phyloP scores from a whole-genome alignment of 208 protist genomes.

The Leishmania mexicana region DNA sequence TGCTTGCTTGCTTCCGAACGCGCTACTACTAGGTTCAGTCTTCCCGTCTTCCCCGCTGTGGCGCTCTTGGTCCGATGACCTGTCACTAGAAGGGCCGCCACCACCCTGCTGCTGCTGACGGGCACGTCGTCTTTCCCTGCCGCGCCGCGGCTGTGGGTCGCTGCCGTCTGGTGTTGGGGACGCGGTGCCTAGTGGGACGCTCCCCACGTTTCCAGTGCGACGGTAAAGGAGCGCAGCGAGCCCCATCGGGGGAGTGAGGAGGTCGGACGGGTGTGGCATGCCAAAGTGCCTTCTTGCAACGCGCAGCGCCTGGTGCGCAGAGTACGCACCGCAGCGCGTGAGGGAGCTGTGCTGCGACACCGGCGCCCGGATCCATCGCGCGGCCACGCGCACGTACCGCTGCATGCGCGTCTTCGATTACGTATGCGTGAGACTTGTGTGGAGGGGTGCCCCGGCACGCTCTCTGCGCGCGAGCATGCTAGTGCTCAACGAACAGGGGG shows the following conservation, averaged over 20 bases:
- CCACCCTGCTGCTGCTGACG: conserved; percentile 8
- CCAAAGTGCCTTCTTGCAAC: conserved; percentile 20
- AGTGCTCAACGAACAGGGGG: neutral
- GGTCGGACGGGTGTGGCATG: conserved; percentile 38
- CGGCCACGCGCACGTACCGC: neutral
- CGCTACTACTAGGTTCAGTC: neutral
- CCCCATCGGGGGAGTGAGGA: conserved; percentile 68
- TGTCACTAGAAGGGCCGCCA: neutral
- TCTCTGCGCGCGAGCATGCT: neutral
- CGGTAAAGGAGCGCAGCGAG: conserved; percentile 74
- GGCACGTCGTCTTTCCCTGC: conserved; percentile 6
- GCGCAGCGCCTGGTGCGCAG: neutral
- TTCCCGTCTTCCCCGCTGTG: neutral
- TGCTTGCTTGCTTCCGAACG: conserved; percentile 47
- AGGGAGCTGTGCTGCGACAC: neutral
- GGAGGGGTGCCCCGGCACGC: neutral
- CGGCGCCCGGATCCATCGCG: neutral
- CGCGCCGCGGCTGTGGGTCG: neutral
- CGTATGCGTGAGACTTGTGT: conserved; percentile 1
- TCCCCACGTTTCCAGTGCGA: conserved; percentile 18
- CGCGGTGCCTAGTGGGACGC: neutral
- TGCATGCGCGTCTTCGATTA: conserved; percentile 1
- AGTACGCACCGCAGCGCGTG: neutral
- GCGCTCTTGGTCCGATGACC: neutral
- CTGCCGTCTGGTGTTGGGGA: neutral